A percentile compares a stretch with the other conserved stretches of the same genome.
phyloP scores from a whole-genome alignment of 2,329 filamentous ascomycete species.

The Trichoderma harzianum region DNA sequence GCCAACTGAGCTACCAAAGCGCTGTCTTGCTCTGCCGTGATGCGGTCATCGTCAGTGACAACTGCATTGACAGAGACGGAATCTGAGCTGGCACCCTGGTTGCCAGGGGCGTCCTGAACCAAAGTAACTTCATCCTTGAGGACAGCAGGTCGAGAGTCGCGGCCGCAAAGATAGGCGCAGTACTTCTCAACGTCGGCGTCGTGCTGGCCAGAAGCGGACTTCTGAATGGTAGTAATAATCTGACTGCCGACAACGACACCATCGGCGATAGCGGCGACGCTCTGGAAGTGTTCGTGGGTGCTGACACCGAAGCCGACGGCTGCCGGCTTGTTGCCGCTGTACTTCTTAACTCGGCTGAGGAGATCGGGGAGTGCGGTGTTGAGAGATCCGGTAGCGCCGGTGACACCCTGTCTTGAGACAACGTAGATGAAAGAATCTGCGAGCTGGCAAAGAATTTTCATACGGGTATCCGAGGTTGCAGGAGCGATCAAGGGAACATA shows the following conservation, averaged over 20 bases:
- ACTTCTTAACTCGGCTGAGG: constrained; percentile 81
- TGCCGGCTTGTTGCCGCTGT: constrained; percentile 84
- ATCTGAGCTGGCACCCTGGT: constrained; percentile 37
- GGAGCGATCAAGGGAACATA: constrained; percentile 97
- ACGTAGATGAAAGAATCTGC: constrained; percentile 99
- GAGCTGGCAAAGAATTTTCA: constrained; percentile 94
- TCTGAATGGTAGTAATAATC: constrained; percentile 74
- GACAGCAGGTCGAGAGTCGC: constrained; percentile 39
- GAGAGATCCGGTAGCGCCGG: constrained; percentile 79
- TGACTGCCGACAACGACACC: constrained; percentile 96
- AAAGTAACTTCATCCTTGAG: constrained; percentile 65
- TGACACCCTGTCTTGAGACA: constrained; percentile 95
- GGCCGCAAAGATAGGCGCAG: constrained; percentile 65
- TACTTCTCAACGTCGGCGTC: constrained; percentile 80
- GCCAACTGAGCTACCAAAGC: constrained; percentile 80
- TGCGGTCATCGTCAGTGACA: constrained; percentile 66
- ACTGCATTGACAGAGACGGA: constrained; percentile 53
- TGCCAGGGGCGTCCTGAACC: constrained; percentile 61
- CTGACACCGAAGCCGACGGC: constrained; percentile 96
- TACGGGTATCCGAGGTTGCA: constrained; percentile 84
- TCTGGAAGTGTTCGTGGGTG: constrained; percentile 88
- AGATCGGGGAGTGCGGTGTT: constrained; percentile 80
- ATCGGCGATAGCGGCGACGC: constrained; percentile 78
- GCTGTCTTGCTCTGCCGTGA: constrained; percentile 51
- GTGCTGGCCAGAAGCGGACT: constrained; percentile 30